phyloP scores from a whole-genome alignment of 768 basidiomycete species.

The Naganishia friedmannii region DNA sequence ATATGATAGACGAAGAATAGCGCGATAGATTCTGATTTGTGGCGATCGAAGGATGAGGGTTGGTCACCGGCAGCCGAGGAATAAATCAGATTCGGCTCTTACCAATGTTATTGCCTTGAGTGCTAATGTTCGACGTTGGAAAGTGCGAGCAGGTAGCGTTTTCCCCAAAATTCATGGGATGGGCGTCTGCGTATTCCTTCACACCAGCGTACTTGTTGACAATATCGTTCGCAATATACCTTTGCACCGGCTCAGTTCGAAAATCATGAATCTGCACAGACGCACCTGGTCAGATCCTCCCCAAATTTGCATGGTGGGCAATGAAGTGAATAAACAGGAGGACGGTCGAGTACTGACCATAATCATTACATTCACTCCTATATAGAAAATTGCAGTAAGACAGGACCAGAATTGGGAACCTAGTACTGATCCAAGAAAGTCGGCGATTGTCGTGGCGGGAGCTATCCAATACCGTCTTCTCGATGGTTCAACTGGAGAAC shows the following conservation, averaged over 20 bases:
- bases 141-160: slow-evolving; percentile 8
- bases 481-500: too few species aligned
- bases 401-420: neutral
- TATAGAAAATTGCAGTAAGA: neutral
- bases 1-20: slow-evolving; percentile 10
- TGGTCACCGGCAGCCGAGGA: too few species aligned
- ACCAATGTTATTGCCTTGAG: neutral
- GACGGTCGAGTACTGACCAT: neutral
- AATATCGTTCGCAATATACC: neutral
- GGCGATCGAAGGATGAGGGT: neutral
- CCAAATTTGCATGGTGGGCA: too few species aligned
- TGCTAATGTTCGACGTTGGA: neutral
- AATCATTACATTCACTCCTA: neutral
- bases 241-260: neutral
- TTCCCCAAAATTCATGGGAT: neutral
- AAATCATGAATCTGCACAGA: slow-evolving; percentile 1
- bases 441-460: neutral
- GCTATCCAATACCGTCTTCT: neutral
- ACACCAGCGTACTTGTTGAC: neutral
- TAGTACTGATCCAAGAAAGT: neutral
- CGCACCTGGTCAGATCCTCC: neutral
- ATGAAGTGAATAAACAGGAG: neutral
- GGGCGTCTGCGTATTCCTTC: neutral
- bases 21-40: neutral
- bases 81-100: too few species aligned